Percentiles rank a stretch among this genome's conserved stretches.
These are phyloP conservation scores for Beverwykella pulmonaria DNA, from an alignment of 495 filamentous ascomycete species.

Conservation along the genomic window DNA sequence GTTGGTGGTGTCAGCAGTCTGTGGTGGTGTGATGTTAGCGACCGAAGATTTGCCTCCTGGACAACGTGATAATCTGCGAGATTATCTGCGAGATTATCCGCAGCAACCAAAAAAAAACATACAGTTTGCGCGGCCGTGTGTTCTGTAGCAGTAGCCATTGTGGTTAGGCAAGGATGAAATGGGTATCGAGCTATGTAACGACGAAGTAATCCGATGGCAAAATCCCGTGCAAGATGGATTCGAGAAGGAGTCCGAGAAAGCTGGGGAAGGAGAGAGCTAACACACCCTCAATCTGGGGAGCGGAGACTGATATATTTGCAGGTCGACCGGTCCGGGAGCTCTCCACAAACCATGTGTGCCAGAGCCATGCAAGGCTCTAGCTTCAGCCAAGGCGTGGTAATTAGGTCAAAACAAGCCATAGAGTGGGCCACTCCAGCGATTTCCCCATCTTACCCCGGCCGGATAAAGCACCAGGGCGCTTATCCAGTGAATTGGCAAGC, in stretches of 20 bases:
- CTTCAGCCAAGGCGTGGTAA: constrained; percentile 21
- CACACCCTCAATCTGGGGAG: constrained; percentile 28
- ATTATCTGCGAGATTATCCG: too few relatives aligned
- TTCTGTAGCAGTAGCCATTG: constrained; percentile 36
- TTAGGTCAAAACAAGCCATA: constrained; percentile 24
- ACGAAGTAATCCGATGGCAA: not conserved
- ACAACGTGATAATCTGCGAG: not conserved
- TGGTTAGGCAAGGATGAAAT: constrained; percentile 1
- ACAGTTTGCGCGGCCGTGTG: not conserved
- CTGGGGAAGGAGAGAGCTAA: constrained; percentile 17
- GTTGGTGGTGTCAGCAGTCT: constrained; percentile 24
- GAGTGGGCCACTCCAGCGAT: constrained; percentile 24
- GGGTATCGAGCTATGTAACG: constrained; percentile 20
- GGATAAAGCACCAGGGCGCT: constrained; percentile 22
- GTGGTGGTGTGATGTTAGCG: constrained; percentile 2
- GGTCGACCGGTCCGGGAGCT: constrained; percentile 31
- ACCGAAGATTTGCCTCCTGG: not conserved
- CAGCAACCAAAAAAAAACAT: constrained; percentile 10
- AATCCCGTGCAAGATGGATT: not conserved
- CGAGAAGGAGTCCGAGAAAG: not conserved
- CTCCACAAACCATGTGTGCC: constrained; percentile 27
- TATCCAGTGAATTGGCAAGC: constrained; percentile 15
- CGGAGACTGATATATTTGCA: constrained; percentile 31
- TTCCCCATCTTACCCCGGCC: constrained; percentile 27
- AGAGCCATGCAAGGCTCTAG: constrained; percentile 23